A percentile compares a stretch with the other conserved stretches of the same genome.
Conservation (phyloP, 768 basidiomycete species). For the Flagelloscypha sp. region DNA sequence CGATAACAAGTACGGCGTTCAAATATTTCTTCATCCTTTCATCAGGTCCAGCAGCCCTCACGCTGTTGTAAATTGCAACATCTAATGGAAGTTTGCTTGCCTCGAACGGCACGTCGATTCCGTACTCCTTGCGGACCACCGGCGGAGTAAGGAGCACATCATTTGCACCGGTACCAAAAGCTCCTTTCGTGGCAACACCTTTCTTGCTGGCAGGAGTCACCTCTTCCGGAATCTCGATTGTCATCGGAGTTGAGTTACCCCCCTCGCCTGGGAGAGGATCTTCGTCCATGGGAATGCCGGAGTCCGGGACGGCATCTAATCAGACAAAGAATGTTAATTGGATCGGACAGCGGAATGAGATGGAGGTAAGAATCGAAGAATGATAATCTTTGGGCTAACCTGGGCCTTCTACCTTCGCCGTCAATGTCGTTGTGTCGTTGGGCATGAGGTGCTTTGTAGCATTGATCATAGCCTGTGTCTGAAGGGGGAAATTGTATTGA, state of each 20-base stretch:
- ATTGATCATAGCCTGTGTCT: slow-evolving; percentile 90
- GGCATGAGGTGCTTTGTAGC: slow-evolving; percentile 77
- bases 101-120: slow-evolving; percentile 76
- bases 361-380: too few species aligned
- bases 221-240: slow-evolving; percentile 17
- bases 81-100: slow-evolving; percentile 87
- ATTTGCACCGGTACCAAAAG: too few species aligned
- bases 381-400: too few species aligned
- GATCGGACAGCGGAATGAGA: too few species aligned
- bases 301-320: too few species aligned
- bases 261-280: slow-evolving; percentile 3
- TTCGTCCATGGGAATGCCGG: slow-evolving; percentile 13
- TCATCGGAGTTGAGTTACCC: slow-evolving; percentile 14
- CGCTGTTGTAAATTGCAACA: slow-evolving; percentile 87
- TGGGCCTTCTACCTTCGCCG: not conserved
- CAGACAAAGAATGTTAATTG: not conserved
- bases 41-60: slow-evolving; percentile 79
- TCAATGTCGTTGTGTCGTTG: slow-evolving; percentile 6
- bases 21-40: slow-evolving; percentile 88
- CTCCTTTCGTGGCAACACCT: too few species aligned
- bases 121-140: slow-evolving; percentile 37
- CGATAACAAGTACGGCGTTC: slow-evolving; percentile 80
- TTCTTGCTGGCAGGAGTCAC: too few species aligned
- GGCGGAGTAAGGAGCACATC: too few species aligned
- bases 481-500: not conserved